Base-by-base conservation (phyloP, 805 yeast species). In the Cephaloascus fragrans region DNA sequence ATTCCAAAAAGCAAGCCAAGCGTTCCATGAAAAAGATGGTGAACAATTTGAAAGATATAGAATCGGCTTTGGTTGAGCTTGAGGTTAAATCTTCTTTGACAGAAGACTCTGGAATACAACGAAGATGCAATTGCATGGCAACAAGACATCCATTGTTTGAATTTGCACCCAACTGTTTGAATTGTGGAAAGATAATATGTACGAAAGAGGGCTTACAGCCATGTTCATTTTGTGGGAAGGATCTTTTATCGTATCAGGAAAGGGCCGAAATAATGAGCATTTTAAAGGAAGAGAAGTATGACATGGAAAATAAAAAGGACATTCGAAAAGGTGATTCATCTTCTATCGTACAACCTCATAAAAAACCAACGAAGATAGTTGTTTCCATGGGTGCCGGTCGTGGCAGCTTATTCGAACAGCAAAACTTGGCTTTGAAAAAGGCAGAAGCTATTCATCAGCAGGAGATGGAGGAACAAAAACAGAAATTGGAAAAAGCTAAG, bases 131-230 rank as follows among this genome's bases (percentile, higher is more conserved):
- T 44, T 89, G 97, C 52, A 84, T 81, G 77, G 97, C 90, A 1
- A 74, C 83, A 0, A 66, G 83, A 43, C 98, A 93, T 53, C 95
- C 96, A 3, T 61, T 93, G 23, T 83, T 87, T 45, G 94, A 85
- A 41, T 72, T 83, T 45, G 93, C 94, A 2, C 97, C 98, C 1
- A 93, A 93, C 55, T 93, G 99, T 51, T 60, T 93, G 32, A 79
- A 83, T 43, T 93, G 99, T 56, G 99, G 99, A 9, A 85, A 88
- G 56, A 85, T 93, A 33, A 85, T 93, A 2, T 93, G 99, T 62
- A 70, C 73, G 3, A 80, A 80, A 48, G 97, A 93, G 53, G 97
- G 97, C 0, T 62, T 86, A 18, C 93, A 89, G 43, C 93, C 93
- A 3, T 93, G 99, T 52, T 72, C 93, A 2, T 83, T 61, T 44